phyloP scores from a whole-genome alignment of 2,329 filamentous ascomycete species.

The Pseudogymnoascus sp. region DNA sequence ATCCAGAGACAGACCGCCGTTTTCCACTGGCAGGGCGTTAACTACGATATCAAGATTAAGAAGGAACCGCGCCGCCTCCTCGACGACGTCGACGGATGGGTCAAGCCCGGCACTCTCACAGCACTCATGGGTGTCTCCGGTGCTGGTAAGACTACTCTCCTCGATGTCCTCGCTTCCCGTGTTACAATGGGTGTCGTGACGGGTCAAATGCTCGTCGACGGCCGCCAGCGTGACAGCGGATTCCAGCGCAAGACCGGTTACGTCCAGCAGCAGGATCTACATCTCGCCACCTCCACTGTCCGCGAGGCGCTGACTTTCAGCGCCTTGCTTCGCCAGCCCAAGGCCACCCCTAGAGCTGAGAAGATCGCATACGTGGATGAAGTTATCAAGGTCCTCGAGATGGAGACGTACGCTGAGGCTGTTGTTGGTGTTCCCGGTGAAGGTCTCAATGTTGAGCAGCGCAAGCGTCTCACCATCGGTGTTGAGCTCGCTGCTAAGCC shows the following conservation, averaged over 20 bases:
- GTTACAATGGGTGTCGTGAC: constrained; percentile 83
- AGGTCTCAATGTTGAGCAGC: constrained; percentile 67
- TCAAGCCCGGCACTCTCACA: constrained; percentile 85
- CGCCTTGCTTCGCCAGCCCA: constrained; percentile 77
- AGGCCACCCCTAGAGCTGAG: constrained; percentile 62
- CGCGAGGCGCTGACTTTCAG: constrained; percentile 83
- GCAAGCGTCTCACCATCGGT: constrained; percentile 80
- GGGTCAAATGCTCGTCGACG: constrained; percentile 69
- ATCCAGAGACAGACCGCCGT: constrained; percentile 26
- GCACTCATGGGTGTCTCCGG: constrained; percentile 71
- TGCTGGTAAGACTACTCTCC: constrained; percentile 87
- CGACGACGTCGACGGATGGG: constrained; percentile 85
- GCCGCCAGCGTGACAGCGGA: constrained; percentile 63
- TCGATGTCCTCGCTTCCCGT: constrained; percentile 80
- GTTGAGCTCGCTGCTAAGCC: constrained; percentile 92
- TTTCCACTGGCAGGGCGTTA: constrained; percentile 32
- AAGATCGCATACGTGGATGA: constrained; percentile 85
- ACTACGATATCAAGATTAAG: constrained; percentile 69
- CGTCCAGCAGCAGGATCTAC: constrained; percentile 86
- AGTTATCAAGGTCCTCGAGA: constrained; percentile 83
- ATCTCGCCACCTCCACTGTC: constrained; percentile 77
- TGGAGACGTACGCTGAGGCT: constrained; percentile 85
- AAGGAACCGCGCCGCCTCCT: constrained; percentile 67
- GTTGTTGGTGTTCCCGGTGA: constrained; percentile 86
- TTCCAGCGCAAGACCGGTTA: constrained; percentile 93